Evolutionary conservation across 129 eudicot species (phyloP).

Genomic region (Tanacetum coccineum): DNA sequence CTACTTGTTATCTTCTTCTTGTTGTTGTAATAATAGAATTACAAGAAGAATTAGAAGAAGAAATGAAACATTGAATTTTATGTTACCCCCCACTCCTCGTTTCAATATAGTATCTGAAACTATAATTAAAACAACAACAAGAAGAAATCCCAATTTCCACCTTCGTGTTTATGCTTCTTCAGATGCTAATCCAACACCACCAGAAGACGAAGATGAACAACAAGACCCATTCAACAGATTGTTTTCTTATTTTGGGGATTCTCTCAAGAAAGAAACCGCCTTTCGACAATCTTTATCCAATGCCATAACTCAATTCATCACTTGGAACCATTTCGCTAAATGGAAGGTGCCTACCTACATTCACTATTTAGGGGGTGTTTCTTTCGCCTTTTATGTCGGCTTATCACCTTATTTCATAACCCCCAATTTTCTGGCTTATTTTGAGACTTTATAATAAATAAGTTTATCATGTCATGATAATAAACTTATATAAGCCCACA

Average conservation of each 20-base stretch:
- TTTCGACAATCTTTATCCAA: slow-evolving; percentile 27
- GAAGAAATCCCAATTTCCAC: slow-evolving; percentile 27
- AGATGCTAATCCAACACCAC: slow-evolving; percentile 27
- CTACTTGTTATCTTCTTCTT: neutral
- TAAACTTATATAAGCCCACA: no score
- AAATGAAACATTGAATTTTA: neutral
- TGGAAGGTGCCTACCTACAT: slow-evolving; percentile 57
- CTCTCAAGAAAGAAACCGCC: slow-evolving; percentile 75
- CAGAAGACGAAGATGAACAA: neutral
- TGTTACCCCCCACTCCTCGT: slow-evolving; percentile 2
- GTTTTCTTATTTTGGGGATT: slow-evolving; percentile 39
- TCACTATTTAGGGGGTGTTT: no score
- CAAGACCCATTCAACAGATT: no score
- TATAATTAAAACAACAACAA: no score
- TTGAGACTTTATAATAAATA: no score
- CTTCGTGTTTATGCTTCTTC: slow-evolving; percentile 36
- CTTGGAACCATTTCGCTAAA: slow-evolving; percentile 60
- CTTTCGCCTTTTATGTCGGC: no score
- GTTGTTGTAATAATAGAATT: no score
- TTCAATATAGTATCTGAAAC: neutral
- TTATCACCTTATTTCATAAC: no score
- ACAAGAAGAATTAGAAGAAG: no score
- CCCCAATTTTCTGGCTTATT: no score
- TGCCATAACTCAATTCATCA: slow-evolving; percentile 35
- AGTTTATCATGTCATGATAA: no score